Conservation (phyloP, 768 basidiomycete genomes). For the Mycena albidolilacea region DNA sequence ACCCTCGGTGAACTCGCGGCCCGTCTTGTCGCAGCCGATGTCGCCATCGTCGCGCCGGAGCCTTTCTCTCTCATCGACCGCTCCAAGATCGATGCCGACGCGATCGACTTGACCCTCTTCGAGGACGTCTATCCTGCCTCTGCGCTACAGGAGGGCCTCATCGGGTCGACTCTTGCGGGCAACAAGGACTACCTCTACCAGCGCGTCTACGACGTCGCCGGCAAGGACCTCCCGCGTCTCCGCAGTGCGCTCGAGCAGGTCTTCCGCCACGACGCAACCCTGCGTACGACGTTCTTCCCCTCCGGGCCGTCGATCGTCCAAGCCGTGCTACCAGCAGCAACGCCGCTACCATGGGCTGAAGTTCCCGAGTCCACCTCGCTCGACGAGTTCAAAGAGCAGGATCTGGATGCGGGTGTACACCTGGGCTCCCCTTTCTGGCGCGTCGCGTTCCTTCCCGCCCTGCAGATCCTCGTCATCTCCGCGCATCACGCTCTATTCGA, state of each 20-base stretch:
- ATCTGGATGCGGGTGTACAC: background rate
- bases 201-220: slow-evolving; percentile 2
- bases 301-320: background rate
- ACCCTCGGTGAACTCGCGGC: background rate
- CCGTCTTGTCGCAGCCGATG: background rate
- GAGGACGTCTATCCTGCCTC: slow-evolving; percentile 1
- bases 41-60: background rate
- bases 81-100: background rate
- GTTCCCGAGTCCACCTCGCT: background rate
- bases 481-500: slow-evolving; percentile 1
- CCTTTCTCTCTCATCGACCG: background rate
- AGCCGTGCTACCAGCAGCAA: background rate
- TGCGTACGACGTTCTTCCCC: slow-evolving; percentile 4
- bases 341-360: background rate
- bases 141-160: background rate
- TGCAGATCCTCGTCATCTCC: slow-evolving; percentile 4
- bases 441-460: background rate
- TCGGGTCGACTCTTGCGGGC: background rate
- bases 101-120: background rate
- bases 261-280: slow-evolving; percentile 1
- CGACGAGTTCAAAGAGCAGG: background rate
- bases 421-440: slow-evolving; percentile 3
- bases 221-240: background rate
- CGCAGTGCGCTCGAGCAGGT: background rate
- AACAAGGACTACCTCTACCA: slow-evolving; percentile 1